Evolutionary conservation across 2,329 filamentous ascomycete genomes (phyloP), one percentile per base, ranked within the genome.

Genomic region (Cadophora malorum): DNA sequence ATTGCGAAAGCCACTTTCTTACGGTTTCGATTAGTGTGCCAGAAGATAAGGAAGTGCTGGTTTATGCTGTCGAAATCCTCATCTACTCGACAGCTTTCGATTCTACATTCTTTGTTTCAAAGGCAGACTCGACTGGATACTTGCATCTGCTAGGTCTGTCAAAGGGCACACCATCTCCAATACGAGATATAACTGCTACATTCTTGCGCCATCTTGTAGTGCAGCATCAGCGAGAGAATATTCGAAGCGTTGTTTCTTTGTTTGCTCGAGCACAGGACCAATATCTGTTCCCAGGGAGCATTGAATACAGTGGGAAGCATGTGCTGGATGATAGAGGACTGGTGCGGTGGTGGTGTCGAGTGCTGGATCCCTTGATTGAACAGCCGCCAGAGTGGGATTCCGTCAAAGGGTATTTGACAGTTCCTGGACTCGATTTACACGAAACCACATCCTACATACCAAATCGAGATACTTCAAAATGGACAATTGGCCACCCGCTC

Each of bases 101-200:
- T 28, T 97, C 91, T 1, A 97, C 92, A 4, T 86, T 98, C 64
- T 99, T 99, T 78, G 91, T 99, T 28, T 95, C 94, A 71, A 99
- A 99, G 80, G 96, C 96, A 60, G 96, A 99, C 81, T 97, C 96
- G 10, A 97, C 95, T 0, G 96, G 96, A 28, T 96, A 93, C 77
- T 81, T 97, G 10, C 83, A 89, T 72, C 83, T 91, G 1, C 82
- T 94, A 45, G 81, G 86, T 21, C 82, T 92, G 0, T 86, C 89
- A 19, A 86, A 82, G 72, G 84, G 86, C n/a, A 83, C 85, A 0
- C 83, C 87, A 0, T 96, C 92, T 3, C 93, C 93, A 0, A 85
- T 97, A 61, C 88, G 91, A 70, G 84, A 88, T 38, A 86, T 96
- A 55, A 91, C 90, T 59, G 88, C 89, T 5, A 86, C 89, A 0